Percentiles rank a stretch among this genome's conserved stretches.
Conservation (phyloP, 1,284 basidiomycete species). For the Rhodotorula glutinis region DNA sequence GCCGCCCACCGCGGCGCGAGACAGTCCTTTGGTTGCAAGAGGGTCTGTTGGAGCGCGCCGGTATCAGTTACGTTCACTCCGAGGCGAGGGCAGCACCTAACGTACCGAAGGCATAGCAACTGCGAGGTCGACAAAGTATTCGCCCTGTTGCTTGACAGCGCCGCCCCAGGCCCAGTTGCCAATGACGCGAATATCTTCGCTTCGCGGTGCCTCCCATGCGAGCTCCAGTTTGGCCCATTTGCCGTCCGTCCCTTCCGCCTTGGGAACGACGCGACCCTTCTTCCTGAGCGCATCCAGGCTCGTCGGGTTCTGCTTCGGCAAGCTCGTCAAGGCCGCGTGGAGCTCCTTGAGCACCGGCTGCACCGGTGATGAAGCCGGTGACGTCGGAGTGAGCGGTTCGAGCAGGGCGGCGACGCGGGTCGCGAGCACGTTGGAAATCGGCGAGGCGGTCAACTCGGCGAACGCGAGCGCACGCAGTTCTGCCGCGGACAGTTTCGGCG, state of each 20-base stretch:
- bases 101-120: slow-evolving; percentile 81
- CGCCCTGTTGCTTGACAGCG: slow-evolving; percentile 56
- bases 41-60: slow-evolving; percentile 50
- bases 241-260: slow-evolving; percentile 61
- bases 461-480: slow-evolving; percentile 42
- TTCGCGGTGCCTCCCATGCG: slow-evolving; percentile 59
- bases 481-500: slow-evolving; percentile 34
- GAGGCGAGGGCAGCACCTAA: background rate
- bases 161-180: slow-evolving; percentile 51
- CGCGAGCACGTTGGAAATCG: slow-evolving; percentile 37
- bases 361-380: slow-evolving; percentile 59
- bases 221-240: slow-evolving; percentile 62
- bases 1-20: slow-evolving; percentile 86
- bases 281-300: slow-evolving; percentile 48
- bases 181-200: slow-evolving; percentile 50
- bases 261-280: slow-evolving; percentile 69
- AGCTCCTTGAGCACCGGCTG: slow-evolving; percentile 65
- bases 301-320: slow-evolving; percentile 65
- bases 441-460: slow-evolving; percentile 39
- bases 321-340: slow-evolving; percentile 56
- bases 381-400: slow-evolving; percentile 57
- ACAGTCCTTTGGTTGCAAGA: slow-evolving; percentile 95
- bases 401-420: slow-evolving; percentile 47
- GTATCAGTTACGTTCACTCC: too few relatives aligned
- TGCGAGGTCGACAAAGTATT: slow-evolving; percentile 75